These are phyloP conservation scores for Kwoniella dendrophila DNA, from an alignment of 768 basidiomycete species.

Conservation along the genomic window DNA sequence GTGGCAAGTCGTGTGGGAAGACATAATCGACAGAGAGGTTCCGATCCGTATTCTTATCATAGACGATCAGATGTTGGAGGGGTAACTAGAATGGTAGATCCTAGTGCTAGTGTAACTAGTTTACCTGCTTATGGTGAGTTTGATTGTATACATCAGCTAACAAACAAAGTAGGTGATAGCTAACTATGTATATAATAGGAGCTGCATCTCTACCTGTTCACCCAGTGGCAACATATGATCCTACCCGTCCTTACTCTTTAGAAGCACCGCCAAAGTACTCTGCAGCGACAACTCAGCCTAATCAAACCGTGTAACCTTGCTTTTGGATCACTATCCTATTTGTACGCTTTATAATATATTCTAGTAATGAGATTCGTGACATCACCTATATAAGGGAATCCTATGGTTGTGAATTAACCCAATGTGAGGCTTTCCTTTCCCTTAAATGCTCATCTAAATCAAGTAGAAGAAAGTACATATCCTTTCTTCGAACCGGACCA, in stretches of 20 bases:
- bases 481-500: no score
- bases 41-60: background rate
- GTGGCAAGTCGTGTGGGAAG: constrained; percentile 1
- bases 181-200: background rate
- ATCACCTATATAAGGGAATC: no score
- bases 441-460: no score
- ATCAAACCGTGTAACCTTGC: background rate
- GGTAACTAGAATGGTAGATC: constrained; percentile 6
- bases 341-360: no score
- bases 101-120: constrained; percentile 16
- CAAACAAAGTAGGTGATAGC: background rate
- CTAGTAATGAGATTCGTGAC: no score
- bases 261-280: constrained; percentile 19
- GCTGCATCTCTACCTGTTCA: constrained; percentile 14
- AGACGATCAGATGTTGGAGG: background rate
- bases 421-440: no score
- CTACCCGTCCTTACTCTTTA: background rate
- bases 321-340: no score
- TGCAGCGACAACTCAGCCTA: background rate
- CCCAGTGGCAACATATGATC: constrained; percentile 10
- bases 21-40: background rate
- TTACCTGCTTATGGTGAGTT: constrained; percentile 25
- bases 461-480: no score
- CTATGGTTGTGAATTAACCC: no score
- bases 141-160: background rate